These are phyloP conservation scores for Pseudogymnoascus sp. DNA, from an alignment of 2,329 filamentous ascomycete genomes.

Conservation along the genomic window DNA sequence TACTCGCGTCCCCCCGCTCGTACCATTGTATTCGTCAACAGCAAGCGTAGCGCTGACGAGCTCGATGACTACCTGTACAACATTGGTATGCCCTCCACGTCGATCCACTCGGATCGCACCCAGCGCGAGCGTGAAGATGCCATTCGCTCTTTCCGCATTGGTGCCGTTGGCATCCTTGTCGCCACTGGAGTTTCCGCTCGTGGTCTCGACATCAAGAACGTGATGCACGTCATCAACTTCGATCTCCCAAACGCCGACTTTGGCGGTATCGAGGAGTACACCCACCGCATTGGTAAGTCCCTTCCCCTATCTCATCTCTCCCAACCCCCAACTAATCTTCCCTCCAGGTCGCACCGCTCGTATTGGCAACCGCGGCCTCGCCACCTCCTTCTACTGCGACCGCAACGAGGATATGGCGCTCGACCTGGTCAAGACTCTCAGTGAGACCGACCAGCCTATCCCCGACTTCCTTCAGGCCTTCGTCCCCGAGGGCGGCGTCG, in stretches of 20 bases:
- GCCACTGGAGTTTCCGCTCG: constrained; percentile 82
- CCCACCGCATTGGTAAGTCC: constrained; percentile 78
- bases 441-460: constrained; percentile 71
- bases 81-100: constrained; percentile 69
- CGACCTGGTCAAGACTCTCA: constrained; percentile 69
- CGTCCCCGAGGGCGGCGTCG: constrained; percentile 43
- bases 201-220: constrained; percentile 79
- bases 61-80: constrained; percentile 87
- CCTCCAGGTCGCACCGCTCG: constrained; percentile 75
- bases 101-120: constrained; percentile 80
- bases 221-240: constrained; percentile 90
- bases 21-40: constrained; percentile 87
- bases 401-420: constrained; percentile 65
- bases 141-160: constrained; percentile 74
- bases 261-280: constrained; percentile 90
- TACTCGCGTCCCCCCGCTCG: constrained; percentile 62
- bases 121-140: constrained; percentile 90
- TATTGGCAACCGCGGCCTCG: constrained; percentile 79
- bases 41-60: constrained; percentile 68
- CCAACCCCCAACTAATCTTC: constrained; percentile 15
- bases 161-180: constrained; percentile 70
- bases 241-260: constrained; percentile 68
- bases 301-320: neutral
- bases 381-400: constrained; percentile 83
- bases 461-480: constrained; percentile 72